phyloP scores from a whole-genome alignment of 306 rosid genomes.

The Quercus suber region DNA sequence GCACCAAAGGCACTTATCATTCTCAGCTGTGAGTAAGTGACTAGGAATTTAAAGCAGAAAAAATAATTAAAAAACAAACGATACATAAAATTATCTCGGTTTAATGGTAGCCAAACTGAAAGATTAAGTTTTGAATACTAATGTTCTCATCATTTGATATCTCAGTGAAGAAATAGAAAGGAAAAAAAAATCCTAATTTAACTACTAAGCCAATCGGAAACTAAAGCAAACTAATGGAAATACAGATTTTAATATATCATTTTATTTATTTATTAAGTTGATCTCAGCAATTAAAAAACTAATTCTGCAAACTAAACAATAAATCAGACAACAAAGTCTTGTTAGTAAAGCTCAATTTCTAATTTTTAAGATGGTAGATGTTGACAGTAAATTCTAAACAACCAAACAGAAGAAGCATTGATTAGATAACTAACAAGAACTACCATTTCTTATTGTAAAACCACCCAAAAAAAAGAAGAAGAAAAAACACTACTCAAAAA shows the following conservation, averaged over 20 bases:
- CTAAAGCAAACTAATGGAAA: neutral
- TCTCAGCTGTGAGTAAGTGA: neutral
- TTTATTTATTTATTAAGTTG: neutral
- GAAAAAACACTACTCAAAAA: constrained; percentile 20
- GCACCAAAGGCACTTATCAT: neutral
- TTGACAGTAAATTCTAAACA: constrained; percentile 6
- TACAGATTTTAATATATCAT: neutral
- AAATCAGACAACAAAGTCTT: neutral
- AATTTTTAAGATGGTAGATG: neutral
- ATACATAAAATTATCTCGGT: too few species aligned
- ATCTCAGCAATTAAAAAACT: neutral
- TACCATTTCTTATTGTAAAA: neutral
- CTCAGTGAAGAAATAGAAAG: neutral
- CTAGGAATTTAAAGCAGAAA: neutral
- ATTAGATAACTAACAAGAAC: neutral
- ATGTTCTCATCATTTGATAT: neutral
- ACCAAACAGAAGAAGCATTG: constrained; percentile 7
- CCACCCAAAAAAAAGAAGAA: neutral
- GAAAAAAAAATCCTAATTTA: neutral
- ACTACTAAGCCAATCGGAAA: neutral
- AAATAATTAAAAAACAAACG: neutral
- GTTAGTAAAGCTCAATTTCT: neutral
- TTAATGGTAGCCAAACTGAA: neutral
- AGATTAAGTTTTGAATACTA: neutral
- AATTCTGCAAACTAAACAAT: neutral